Evolutionary conservation across 352 stramenopile species (phyloP), one percentile per base, ranked within the genome.

Genomic region (Phytophthora ohioensis): DNA sequence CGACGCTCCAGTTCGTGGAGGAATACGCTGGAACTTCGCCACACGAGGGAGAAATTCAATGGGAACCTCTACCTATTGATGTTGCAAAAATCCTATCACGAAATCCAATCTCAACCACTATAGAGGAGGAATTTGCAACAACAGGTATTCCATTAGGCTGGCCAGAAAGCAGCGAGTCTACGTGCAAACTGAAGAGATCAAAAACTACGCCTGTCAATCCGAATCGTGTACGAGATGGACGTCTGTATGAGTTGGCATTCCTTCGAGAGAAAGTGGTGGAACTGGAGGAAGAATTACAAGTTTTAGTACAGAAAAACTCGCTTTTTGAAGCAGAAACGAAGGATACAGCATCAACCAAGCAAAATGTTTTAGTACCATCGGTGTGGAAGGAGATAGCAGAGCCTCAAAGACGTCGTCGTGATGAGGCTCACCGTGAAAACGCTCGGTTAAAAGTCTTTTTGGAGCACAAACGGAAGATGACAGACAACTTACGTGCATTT

Each of bases 381-480:
- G 59, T 63, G 1, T 78, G 70, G 64, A 61, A 49, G 35, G 46
- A 48, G 6, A 66, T 77, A 15, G 70, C 65, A 1, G 11, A 10
- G 9, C 58, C 64, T 12, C 67, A 71, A 54, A 11, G 45, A 21
- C 55, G 60, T 8, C 30, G 48, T 31, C 57, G 52, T 11, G 59
- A 64, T 11, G 45, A 46, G 39, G 39, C 64, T 15, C 58, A 80
- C 45, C 59, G 61, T 30, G 72, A 79, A 51, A 76, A 76, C 47
- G 43, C 57, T 17, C 69, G 59, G 2, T 34, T 80, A 7, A 77
- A 63, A 30, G 31, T 67, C 6, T 31, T 80, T 57, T 54, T 87
- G 27, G 71, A 83, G 39, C 69, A 69, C 17, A 76, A 87, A 52
- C 61, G 80, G 53, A 76, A 78, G 27, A 56, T 79, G 2, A 67